A percentile compares a stretch with the other conserved stretches of the same genome.
Conservation (phyloP, 306 rosid genomes). For the Casuarina cunninghamiana region DNA sequence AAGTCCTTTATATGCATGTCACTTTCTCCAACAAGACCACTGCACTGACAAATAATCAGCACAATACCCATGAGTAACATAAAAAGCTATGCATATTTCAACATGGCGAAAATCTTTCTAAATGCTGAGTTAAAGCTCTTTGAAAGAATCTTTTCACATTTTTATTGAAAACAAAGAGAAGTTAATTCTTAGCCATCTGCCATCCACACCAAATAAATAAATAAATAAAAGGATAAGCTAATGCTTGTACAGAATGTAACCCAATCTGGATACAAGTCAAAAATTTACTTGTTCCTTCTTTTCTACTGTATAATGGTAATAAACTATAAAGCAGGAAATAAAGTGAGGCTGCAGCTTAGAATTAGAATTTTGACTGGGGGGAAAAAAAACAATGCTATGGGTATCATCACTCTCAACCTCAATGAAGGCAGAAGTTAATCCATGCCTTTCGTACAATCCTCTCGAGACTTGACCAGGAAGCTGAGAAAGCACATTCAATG, state of each 20-base stretch:
- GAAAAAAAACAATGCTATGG: not conserved
- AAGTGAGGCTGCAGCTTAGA: not conserved
- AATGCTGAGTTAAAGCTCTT: not conserved
- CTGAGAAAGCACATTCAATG: too few relatives aligned
- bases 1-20: not conserved
- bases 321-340: not conserved
- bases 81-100: not conserved
- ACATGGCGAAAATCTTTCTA: not conserved
- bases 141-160: not conserved
- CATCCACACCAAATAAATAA: not conserved
- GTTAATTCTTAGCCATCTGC: not conserved
- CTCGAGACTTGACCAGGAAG: not conserved
- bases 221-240: too few relatives aligned
- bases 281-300: not conserved
- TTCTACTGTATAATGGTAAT: not conserved
- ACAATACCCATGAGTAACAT: not conserved
- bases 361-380: not conserved
- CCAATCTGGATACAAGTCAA: not conserved
- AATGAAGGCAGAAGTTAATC: not conserved
- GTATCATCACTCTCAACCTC: not conserved
- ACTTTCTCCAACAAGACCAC: not conserved
- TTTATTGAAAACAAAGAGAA: not conserved
- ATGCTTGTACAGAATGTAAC: too few relatives aligned
- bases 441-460: not conserved
- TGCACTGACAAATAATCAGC: not conserved